phyloP scores from a whole-genome alignment of 768 basidiomycete genomes.

The Austroboletus festivus region DNA sequence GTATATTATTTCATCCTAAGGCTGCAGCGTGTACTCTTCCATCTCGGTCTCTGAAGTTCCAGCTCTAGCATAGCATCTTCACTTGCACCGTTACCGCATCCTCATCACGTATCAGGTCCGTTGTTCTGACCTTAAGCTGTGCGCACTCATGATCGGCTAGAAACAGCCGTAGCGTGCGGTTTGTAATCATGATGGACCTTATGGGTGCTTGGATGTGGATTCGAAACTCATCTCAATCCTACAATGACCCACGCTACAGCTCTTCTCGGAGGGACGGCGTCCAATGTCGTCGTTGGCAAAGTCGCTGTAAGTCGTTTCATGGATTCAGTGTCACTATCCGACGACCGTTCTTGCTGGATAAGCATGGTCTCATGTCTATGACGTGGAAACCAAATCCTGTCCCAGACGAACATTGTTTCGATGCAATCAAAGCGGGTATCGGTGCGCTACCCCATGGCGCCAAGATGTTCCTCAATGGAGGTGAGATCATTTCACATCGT shows the following conservation, averaged over 20 bases:
- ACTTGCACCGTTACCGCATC: too few species aligned
- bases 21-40: too few species aligned
- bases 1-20: too few species aligned
- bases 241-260: slow-evolving; percentile 32
- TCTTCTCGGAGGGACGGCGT: slow-evolving; percentile 39
- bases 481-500: slow-evolving; percentile 18
- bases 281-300: slow-evolving; percentile 35
- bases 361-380: slow-evolving; percentile 58
- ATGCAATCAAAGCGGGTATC: slow-evolving; percentile 53
- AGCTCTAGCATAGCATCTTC: too few species aligned
- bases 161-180: too few species aligned
- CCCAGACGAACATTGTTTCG: slow-evolving; percentile 60
- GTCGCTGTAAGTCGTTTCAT: slow-evolving; percentile 32
- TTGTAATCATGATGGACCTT: too few species aligned
- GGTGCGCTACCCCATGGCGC: slow-evolving; percentile 39
- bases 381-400: slow-evolving; percentile 49
- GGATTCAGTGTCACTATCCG: neutral
- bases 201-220: too few species aligned
- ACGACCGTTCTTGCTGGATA: neutral
- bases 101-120: too few species aligned
- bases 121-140: too few species aligned
- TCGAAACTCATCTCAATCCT: neutral
- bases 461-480: slow-evolving; percentile 52
- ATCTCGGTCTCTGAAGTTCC: too few species aligned
- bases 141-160: too few species aligned